These are phyloP conservation scores for Pezicula carpinea DNA, from an alignment of 2,329 filamentous ascomycete species.

Conservation along the genomic window DNA sequence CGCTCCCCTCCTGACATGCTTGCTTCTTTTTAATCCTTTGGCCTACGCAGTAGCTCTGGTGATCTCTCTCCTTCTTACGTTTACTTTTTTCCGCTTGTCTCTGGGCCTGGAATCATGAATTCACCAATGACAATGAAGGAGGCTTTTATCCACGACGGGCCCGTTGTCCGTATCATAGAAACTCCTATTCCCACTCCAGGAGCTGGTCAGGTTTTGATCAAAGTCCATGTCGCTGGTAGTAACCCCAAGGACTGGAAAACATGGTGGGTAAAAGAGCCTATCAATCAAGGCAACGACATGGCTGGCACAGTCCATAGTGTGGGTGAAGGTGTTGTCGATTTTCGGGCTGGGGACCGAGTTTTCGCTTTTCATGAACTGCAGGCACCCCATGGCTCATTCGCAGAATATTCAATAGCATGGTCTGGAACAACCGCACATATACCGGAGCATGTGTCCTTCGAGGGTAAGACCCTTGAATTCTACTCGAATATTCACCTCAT, in stretches of 20 bases:
- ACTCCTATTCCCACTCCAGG: slow-evolving; percentile 15
- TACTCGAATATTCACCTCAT: background rate
- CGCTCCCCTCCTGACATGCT: no score
- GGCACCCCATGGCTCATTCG: slow-evolving; percentile 46
- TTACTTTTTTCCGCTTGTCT: no score
- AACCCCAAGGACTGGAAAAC: slow-evolving; percentile 16
- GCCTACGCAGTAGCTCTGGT: no score
- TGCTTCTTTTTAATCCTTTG: no score
- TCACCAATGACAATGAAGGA: slow-evolving; percentile 15
- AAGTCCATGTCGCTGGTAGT: slow-evolving; percentile 20
- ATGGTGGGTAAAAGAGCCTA: slow-evolving; percentile 6
- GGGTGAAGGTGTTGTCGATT: slow-evolving; percentile 39
- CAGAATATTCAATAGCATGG: slow-evolving; percentile 53
- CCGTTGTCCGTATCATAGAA: slow-evolving; percentile 10
- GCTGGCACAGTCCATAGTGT: slow-evolving; percentile 38
- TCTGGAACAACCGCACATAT: slow-evolving; percentile 45
- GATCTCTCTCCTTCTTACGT: no score
- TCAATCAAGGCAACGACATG: slow-evolving; percentile 18
- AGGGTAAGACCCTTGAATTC: slow-evolving; percentile 3
- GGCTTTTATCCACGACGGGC: slow-evolving; percentile 14
- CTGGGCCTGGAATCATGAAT: no score
- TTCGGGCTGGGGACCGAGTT: slow-evolving; percentile 37
- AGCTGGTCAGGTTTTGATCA: slow-evolving; percentile 19
- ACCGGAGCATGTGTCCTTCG: slow-evolving; percentile 9
- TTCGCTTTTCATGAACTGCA: slow-evolving; percentile 46